Evolutionary conservation across 306 rosid species (phyloP).

Genomic region (Spatholobus suberectus): DNA sequence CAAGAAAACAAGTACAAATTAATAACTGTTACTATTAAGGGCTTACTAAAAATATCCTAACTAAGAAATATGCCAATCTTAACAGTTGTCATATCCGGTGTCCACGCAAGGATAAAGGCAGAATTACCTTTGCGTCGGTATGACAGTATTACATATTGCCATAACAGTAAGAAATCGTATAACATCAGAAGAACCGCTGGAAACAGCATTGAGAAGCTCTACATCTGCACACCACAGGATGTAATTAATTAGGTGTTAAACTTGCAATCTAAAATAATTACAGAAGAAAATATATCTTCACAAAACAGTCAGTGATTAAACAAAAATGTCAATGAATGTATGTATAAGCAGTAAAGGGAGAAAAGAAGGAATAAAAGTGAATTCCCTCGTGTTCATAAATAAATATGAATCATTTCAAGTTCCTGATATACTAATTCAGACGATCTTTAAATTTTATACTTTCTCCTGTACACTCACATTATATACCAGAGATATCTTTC

Average conservation of each 20-base stretch:
- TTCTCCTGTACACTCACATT: neutral
- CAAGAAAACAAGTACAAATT: slow-evolving; percentile 38
- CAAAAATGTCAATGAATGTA: slow-evolving; percentile 6
- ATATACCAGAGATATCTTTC: neutral
- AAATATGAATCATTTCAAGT: neutral
- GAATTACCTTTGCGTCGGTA: slow-evolving; percentile 80
- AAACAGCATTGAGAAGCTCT: slow-evolving; percentile 73
- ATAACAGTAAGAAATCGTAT: slow-evolving; percentile 80
- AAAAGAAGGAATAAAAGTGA: slow-evolving; percentile 17
- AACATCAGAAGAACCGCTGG: slow-evolving; percentile 78
- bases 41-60: slow-evolving; percentile 25
- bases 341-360: slow-evolving; percentile 14
- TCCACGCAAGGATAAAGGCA: slow-evolving; percentile 39
- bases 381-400: slow-evolving; percentile 1
- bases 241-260: slow-evolving; percentile 46
- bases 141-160: slow-evolving; percentile 96
- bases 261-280: slow-evolving; percentile 32
- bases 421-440: slow-evolving; percentile 12
- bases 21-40: neutral
- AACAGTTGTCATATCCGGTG: neutral
- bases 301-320: slow-evolving; percentile 26
- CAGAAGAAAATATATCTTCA: slow-evolving; percentile 21
- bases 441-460: slow-evolving; percentile 17
- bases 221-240: slow-evolving; percentile 66
- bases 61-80: neutral